Conservation (phyloP, 371 early-diverging fungal genomes). For the Mucor piriformis region DNA sequence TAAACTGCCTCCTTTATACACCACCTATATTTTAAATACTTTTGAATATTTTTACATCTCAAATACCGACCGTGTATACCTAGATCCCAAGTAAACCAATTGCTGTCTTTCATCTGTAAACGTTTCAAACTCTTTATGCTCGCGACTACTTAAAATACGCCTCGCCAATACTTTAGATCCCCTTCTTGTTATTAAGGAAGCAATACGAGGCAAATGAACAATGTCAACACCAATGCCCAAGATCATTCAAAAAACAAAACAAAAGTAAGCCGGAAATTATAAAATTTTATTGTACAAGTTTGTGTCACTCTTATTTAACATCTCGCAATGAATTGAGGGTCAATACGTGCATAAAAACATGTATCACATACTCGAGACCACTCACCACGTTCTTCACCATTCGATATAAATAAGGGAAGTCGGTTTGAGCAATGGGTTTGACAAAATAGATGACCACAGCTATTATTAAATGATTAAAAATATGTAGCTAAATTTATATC, state of each 20-base stretch:
- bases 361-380: conserved; percentile 34
- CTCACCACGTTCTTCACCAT: conserved; percentile 25
- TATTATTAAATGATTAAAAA: neutral
- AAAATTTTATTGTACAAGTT: neutral
- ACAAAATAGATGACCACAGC: conserved; percentile 33
- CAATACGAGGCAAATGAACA: conserved; percentile 53
- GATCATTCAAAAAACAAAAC: conserved; percentile 35
- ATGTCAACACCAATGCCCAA: conserved; percentile 66
- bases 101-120: conserved; percentile 5
- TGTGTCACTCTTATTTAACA: conserved; percentile 8
- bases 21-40: conserved; percentile 47
- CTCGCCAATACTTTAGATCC: conserved; percentile 38
- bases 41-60: neutral
- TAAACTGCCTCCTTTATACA: conserved; percentile 70
- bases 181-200: conserved; percentile 32
- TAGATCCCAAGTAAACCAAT: conserved; percentile 38
- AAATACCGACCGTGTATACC: conserved; percentile 24
- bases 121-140: conserved; percentile 33
- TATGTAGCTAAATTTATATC: neutral
- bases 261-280: neutral
- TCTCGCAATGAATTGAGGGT: conserved; percentile 11
- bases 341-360: conserved; percentile 26
- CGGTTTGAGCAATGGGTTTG: conserved; percentile 26
- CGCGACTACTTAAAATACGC: conserved; percentile 47
- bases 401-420: conserved; percentile 16